Conservation (phyloP, 2,329 filamentous ascomycete genomes). For the Blastomyces gilchristii region DNA sequence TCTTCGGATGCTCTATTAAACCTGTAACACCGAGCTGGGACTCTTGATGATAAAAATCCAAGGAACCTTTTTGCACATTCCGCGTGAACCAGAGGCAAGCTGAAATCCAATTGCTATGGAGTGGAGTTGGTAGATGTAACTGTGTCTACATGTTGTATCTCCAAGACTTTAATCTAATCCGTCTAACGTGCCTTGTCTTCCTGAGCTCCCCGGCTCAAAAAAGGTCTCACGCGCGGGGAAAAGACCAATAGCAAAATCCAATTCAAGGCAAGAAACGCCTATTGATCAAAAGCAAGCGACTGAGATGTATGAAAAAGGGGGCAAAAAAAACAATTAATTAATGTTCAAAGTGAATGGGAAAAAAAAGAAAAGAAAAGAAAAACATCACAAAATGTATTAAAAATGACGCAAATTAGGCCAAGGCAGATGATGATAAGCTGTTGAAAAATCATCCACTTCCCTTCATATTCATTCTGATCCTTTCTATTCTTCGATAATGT, state of each 20-base stretch:
- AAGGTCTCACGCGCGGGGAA: neutral
- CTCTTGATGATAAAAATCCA: neutral
- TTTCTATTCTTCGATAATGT: neutral
- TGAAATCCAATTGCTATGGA: slow-evolving; percentile 1
- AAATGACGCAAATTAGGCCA: neutral
- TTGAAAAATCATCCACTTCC: neutral
- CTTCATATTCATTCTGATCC: neutral
- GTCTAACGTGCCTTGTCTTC: neutral
- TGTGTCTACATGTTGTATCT: neutral
- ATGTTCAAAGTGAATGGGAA: neutral
- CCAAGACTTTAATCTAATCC: neutral
- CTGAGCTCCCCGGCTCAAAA: neutral
- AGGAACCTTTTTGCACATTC: neutral
- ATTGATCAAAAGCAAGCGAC: neutral
- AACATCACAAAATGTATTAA: neutral
- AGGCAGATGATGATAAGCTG: neutral
- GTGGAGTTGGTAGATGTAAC: neutral
- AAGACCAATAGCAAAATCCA: neutral
- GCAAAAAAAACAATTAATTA: neutral
- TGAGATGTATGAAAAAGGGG: neutral
- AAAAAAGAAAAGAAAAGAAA: neutral
- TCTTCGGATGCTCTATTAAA: neutral
- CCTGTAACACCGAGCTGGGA: neutral
- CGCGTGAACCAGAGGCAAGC: neutral
- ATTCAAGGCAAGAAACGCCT: neutral